Evolutionary conservation across 139 green algal species (phyloP), one percentile per base, ranked within the genome.

Genomic region (Chlamydomonas asymmetrica): DNA sequence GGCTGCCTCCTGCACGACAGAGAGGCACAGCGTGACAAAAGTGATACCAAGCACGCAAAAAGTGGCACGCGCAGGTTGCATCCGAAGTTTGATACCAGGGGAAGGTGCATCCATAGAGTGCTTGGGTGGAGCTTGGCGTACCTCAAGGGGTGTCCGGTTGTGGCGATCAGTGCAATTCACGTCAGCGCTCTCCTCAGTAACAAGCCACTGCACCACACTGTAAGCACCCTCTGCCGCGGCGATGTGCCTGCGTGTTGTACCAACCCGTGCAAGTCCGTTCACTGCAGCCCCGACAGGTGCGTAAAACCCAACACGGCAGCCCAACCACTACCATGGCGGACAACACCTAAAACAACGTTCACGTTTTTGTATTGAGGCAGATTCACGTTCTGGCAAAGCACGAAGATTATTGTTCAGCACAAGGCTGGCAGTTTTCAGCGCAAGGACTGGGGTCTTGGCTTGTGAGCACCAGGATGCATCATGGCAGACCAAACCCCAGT

Each of bases 91-190:
- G 22, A 22, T 22, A 59, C 20, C 20, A 59, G 49, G 49, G 49
- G 20, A 59, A 59, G 20, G 20, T n/a, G 49, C 20, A n/a, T n/a
- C 20, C 49, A 59, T 22, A 20, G 20, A 59, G 22, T 59, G 49
- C 49, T 20, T 22, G 29, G 5, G 18, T 34, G 25, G 29, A 18
- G 39, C n/a, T n/a, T n/a, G n/a, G n/a, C 74, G 39, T 31, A 92
- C 90, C 89, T 97, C 90, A n/a, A 96, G 80, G 0, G 93, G 91
- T 1, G 93, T 97, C n/a, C 87, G 81, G 8, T 90, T 82, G 79
- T 95, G 94, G 23, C 92, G 80, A 69, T 97, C 92, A 0, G 93
- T 71, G 16, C 84, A 65, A 62, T 95, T 97, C 52, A 92, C 75
- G 72, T 91, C 70, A 35, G 83, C 87, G 5, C 76, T 66, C 48